Conservation (phyloP, 257 asterid genomes). For the Coffea eugenioides region DNA sequence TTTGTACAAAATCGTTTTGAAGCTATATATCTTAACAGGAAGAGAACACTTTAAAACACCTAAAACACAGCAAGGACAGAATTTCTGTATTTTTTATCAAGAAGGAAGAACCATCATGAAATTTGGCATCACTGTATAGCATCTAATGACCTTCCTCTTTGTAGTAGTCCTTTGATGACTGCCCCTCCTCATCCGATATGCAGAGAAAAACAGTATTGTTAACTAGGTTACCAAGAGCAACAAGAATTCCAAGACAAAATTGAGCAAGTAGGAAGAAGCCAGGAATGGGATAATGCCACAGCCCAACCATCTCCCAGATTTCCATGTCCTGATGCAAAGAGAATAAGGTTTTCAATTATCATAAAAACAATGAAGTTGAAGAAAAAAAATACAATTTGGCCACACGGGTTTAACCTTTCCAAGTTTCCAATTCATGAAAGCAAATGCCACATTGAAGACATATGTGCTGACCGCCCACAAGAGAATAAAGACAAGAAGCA, state of each 20-base stretch:
- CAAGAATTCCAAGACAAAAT: conserved; percentile 91
- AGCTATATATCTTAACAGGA: neutral
- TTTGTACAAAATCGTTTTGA: neutral
- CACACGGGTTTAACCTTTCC: conserved; percentile 69
- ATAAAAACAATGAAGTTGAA: conserved; percentile 12
- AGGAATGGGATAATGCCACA: conserved; percentile 99
- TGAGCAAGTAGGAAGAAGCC: conserved; percentile 95
- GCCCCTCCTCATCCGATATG: conserved; percentile 76
- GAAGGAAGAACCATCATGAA: conserved; percentile 11
- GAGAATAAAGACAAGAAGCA: conserved; percentile 97
- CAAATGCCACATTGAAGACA: conserved; percentile 84
- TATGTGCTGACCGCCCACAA: conserved; percentile 98
- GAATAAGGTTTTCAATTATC: conserved; percentile 24
- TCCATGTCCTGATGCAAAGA: conserved; percentile 76
- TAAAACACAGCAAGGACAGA: neutral
- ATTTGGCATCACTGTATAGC: conserved; percentile 7
- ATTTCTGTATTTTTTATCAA: neutral
- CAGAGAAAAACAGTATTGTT: conserved; percentile 78
- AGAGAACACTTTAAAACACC: neutral
- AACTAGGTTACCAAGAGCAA: conserved; percentile 97
- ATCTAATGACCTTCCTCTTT: conserved; percentile 65
- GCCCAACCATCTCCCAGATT: conserved; percentile 98
- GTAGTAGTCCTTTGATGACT: conserved; percentile 45
- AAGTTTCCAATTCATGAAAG: conserved; percentile 74
- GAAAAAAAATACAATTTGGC: conserved; percentile 23